Percentiles rank a stretch among this genome's conserved stretches.
phyloP scores from a whole-genome alignment of 2,329 filamentous ascomycete species.

The Colletotrichum eleusines region DNA sequence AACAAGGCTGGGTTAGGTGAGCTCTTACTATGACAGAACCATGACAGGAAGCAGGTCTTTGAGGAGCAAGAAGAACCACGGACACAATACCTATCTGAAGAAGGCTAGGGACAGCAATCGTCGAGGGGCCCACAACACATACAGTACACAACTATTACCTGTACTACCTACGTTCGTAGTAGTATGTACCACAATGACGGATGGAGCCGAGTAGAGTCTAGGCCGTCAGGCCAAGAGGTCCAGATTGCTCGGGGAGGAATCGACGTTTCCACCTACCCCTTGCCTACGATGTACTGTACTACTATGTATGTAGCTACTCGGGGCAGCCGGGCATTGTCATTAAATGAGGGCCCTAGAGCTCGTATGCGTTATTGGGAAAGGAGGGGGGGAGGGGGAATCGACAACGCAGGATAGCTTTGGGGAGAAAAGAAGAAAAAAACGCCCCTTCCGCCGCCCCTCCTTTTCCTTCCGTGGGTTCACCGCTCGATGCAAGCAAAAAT shows the following conservation, averaged over 20 bases:
- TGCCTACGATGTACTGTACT: too few relatives aligned
- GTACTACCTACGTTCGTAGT: too few relatives aligned
- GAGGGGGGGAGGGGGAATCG: too few relatives aligned
- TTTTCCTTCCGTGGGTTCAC: neutral
- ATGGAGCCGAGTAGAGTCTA: neutral
- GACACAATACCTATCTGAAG: neutral
- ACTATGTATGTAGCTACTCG: neutral
- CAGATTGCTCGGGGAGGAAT: neutral
- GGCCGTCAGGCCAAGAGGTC: neutral
- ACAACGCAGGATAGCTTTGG: neutral
- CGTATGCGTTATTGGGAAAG: too few relatives aligned
- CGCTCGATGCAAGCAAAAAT: neutral
- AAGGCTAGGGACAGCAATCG: neutral
- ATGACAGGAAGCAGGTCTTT: neutral
- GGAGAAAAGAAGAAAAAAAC: too few relatives aligned
- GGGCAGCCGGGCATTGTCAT: neutral
- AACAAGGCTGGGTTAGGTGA: neutral
- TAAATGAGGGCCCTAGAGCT: neutral
- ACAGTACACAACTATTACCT: too few relatives aligned
- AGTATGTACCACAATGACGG: too few relatives aligned
- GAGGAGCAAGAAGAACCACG: neutral
- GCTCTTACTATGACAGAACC: neutral
- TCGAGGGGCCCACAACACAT: neutral
- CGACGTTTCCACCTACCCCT: neutral
- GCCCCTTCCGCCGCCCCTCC: too few relatives aligned